Conservation (phyloP, 2,329 filamentous ascomycete genomes). For the Fusarium oligoseptatum region DNA sequence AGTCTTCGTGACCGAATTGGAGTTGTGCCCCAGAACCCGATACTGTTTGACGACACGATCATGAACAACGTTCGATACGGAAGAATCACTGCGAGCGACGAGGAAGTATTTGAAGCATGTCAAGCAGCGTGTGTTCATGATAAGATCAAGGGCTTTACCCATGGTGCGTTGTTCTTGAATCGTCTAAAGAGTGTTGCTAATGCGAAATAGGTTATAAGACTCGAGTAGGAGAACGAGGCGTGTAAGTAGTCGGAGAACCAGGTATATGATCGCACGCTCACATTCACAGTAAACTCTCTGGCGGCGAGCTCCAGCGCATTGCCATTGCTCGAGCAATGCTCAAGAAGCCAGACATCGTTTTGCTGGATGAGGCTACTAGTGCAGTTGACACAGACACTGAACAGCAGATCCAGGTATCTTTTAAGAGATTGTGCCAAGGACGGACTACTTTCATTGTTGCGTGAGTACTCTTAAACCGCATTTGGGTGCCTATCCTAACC, state of each 20-base stretch:
- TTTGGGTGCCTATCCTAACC: conserved; percentile 16
- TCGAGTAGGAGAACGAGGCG: conserved; percentile 64
- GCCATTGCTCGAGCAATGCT: conserved; percentile 79
- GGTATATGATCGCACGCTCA: conserved; percentile 32
- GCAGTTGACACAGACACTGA: conserved; percentile 80
- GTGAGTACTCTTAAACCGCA: conserved; percentile 52
- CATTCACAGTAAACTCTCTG: conserved; percentile 68
- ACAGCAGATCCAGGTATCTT: conserved; percentile 74
- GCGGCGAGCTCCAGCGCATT: conserved; percentile 75
- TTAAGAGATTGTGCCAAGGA: conserved; percentile 68
- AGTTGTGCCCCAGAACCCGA: conserved; percentile 68
- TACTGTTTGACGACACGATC: conserved; percentile 70
- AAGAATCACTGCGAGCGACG: conserved; percentile 65
- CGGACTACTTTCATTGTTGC: conserved; percentile 78
- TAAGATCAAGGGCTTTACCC: conserved; percentile 66
- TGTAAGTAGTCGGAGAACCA: conserved; percentile 50
- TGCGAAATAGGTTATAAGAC: conserved; percentile 59
- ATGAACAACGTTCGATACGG: conserved; percentile 72
- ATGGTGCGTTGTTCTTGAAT: conserved; percentile 54
- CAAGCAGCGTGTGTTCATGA: conserved; percentile 70
- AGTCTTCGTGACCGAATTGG: conserved; percentile 68
- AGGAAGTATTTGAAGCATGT: conserved; percentile 68
- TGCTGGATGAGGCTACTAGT: conserved; percentile 84
- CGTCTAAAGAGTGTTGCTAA: conserved; percentile 21
- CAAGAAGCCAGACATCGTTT: conserved; percentile 79